Conservation (phyloP, 257 asterid genomes). For the Solanum lycopersicoides region DNA sequence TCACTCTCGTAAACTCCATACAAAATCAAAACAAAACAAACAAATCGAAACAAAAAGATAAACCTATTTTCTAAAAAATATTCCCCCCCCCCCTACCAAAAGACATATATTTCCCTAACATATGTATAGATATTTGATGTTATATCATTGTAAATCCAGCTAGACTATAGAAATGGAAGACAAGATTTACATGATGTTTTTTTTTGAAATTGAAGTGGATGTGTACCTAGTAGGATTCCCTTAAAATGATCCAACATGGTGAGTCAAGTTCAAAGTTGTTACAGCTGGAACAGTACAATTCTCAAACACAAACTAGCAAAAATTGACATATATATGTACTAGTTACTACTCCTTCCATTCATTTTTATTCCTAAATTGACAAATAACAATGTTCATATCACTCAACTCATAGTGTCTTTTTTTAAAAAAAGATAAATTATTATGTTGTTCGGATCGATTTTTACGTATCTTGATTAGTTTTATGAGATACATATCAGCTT, state of each 20-base stretch:
- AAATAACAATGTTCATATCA: background rate
- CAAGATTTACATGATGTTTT: background rate
- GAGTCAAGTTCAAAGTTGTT: background rate
- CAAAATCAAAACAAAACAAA: too few species aligned
- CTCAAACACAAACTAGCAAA: background rate
- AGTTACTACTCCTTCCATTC: background rate
- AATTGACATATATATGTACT: background rate
- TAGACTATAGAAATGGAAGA: background rate
- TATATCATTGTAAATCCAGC: background rate
- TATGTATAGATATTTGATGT: background rate
- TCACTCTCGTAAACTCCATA: too few species aligned
- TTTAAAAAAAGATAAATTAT: too few species aligned
- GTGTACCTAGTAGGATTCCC: background rate
- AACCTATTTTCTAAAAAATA: too few species aligned
- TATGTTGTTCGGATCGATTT: background rate
- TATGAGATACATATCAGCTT: too few species aligned
- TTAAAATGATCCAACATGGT: background rate
- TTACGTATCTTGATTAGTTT: too few species aligned
- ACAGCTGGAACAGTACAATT: background rate
- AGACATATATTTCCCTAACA: background rate
- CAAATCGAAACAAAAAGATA: too few species aligned
- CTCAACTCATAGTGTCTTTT: background rate
- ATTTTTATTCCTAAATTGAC: background rate
- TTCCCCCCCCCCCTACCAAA: background rate
- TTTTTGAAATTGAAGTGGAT: background rate